Evolutionary conservation across 768 basidiomycete species (phyloP), one percentile per base, ranked within the genome.

Genomic region (Panaeolus cyanescens): DNA sequence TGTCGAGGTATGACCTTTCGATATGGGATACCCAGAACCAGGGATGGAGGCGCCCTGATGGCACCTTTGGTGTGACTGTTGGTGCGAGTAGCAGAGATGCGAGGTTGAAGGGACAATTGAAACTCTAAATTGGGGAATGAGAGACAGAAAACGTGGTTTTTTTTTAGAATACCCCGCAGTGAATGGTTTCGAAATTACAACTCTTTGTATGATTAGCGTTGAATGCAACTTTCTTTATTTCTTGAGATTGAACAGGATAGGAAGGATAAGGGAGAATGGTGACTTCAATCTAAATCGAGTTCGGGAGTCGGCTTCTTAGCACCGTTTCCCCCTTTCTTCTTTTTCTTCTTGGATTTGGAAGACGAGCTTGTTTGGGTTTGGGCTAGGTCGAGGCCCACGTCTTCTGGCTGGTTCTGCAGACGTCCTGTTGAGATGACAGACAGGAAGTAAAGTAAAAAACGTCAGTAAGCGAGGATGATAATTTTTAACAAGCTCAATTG

Each of bases 11-110:
- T 65, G 88, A 90, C 64, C 66, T 92, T 65, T 89, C 86, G 20
- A 80, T 91, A 58, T 94, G 92, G 93, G 90, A 94, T 71, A 83
- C 82, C 1, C 81, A 73, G 9, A 77, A 79, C 25, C 93, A 95
- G 72, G 86, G 89, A 2, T 95, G 93, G 92, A 77, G 78, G 62
- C 85, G 83, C 64, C 92, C 93, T 1, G 67, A 73, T 1, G 92
- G 91, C 1, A 78, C 70, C 39, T 86, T 91, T 67, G 75, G 74
- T 20, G 80, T 95, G 55, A 82, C 84, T 5, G 74, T 92, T 36
- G 91, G 91, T 17, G 80, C 83, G 61, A 92, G 90, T 68, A 90
- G 89, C 67, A 77, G 90, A 61, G 83, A 91, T 71, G 74, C 72
- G 13, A 79, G 82, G 62, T 67, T 92, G 72, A 72, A 65, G 8